phyloP scores from a whole-genome alignment of 768 basidiomycete species.

The Leccinum rimulosum region DNA sequence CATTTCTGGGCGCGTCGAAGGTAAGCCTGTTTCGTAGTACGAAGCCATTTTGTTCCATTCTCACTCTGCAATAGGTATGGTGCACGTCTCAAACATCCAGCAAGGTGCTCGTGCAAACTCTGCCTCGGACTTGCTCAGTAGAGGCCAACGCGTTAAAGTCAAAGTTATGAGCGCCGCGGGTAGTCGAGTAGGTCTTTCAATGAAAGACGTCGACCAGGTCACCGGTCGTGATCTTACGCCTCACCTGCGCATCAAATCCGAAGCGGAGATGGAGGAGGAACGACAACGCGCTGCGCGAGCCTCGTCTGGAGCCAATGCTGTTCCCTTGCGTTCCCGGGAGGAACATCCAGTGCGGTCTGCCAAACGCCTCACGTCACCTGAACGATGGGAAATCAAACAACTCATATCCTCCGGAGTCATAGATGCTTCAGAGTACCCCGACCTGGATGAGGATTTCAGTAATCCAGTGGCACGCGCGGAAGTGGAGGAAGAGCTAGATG shows the following conservation, averaged over 20 bases:
- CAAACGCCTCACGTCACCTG: constrained; percentile 90
- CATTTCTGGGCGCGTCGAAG: constrained; percentile 81
- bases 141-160: constrained; percentile 87
- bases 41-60: neutral
- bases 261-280: constrained; percentile 90
- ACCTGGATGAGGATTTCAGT: constrained; percentile 82
- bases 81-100: constrained; percentile 93
- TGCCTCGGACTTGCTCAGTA: constrained; percentile 79
- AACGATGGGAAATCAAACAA: constrained; percentile 99
- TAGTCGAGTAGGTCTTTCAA: constrained; percentile 78
- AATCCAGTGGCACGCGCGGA: constrained; percentile 78
- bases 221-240: constrained; percentile 92
- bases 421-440: constrained; percentile 90
- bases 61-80: constrained; percentile 69
- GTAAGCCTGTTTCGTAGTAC: constrained; percentile 43
- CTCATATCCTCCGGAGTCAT: constrained; percentile 94
- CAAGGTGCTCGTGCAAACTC: constrained; percentile 81
- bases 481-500: constrained; percentile 94
- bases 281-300: constrained; percentile 56
- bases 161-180: constrained; percentile 95
- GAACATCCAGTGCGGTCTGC: constrained; percentile 64
- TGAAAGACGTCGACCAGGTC: constrained; percentile 96
- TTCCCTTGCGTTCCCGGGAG: constrained; percentile 65
- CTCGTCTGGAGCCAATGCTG: constrained; percentile 82
- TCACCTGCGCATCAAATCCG: constrained; percentile 90